These are phyloP conservation scores for Monosporascus sp. DNA, from an alignment of 2,329 filamentous ascomycete species.

Conservation along the genomic window DNA sequence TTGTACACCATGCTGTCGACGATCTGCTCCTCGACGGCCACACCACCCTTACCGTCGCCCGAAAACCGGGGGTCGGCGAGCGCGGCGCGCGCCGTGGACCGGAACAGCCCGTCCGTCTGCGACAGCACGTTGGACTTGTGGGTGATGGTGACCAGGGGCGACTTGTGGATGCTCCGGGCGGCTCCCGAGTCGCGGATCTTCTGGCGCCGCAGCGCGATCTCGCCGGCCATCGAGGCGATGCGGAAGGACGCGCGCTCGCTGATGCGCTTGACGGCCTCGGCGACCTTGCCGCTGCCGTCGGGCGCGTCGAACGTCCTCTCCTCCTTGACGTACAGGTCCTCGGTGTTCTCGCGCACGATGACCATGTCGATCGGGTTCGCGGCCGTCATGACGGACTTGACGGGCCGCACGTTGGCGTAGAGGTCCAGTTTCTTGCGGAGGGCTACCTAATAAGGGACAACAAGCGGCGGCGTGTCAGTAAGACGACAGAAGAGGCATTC, in stretches of 20 bases:
- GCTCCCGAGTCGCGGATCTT: conserved; percentile 60
- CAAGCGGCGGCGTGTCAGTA: background rate
- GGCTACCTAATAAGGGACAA: conserved; percentile 45
- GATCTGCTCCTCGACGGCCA: conserved; percentile 90
- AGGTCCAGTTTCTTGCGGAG: conserved; percentile 92
- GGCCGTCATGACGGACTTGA: conserved; percentile 71
- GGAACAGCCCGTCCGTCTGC: conserved; percentile 95
- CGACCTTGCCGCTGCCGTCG: conserved; percentile 69
- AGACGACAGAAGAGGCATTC: background rate
- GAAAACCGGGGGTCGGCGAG: conserved; percentile 62
- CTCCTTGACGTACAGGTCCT: conserved; percentile 97
- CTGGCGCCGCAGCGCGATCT: conserved; percentile 85
- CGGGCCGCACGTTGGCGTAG: conserved; percentile 95
- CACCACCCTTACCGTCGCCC: conserved; percentile 20
- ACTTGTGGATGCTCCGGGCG: conserved; percentile 54
- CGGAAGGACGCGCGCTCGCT: conserved; percentile 76
- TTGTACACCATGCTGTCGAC: conserved; percentile 99
- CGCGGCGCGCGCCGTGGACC: conserved; percentile 68
- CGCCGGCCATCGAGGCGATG: conserved; percentile 89
- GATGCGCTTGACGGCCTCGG: conserved; percentile 97
- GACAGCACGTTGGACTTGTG: conserved; percentile 98
- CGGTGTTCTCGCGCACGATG: conserved; percentile 97
- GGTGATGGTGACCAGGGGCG: conserved; percentile 85
- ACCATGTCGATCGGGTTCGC: conserved; percentile 82
- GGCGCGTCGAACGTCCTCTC: conserved; percentile 75